Conservation (phyloP, 768 basidiomycete genomes). For the Tulasnella sp. region DNA sequence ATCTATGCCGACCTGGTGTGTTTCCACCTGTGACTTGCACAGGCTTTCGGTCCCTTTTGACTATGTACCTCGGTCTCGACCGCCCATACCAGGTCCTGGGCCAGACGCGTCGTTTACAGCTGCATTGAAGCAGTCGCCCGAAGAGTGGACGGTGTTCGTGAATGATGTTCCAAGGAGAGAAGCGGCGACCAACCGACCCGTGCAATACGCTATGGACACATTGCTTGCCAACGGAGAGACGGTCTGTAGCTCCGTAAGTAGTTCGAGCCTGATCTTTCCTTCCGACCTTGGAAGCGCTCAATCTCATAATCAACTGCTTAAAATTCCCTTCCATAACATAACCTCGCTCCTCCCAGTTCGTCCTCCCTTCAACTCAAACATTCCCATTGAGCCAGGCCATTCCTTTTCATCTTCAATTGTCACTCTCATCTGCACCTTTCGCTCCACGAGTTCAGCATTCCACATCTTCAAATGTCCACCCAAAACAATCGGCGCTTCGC, state of each 20-base stretch:
- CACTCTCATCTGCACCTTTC: background rate
- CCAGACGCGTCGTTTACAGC: constrained; percentile 12
- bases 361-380: constrained; percentile 11
- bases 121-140: constrained; percentile 14
- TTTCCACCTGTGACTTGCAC: too few species aligned
- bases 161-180: constrained; percentile 10
- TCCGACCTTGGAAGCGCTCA: background rate
- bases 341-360: constrained; percentile 4
- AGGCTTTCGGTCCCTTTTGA: constrained; percentile 11
- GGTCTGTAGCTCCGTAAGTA: background rate
- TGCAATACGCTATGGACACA: background rate
- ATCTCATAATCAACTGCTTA: background rate
- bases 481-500: background rate
- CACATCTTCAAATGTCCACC: background rate
- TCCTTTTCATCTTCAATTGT: constrained; percentile 16
- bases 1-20: too few species aligned
- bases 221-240: background rate
- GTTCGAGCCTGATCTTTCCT: background rate
- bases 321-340: background rate
- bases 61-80: constrained; percentile 12
- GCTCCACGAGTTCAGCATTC: background rate
- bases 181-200: background rate
- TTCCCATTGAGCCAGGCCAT: constrained; percentile 14
- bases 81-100: constrained; percentile 12
- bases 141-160: constrained; percentile 15